A percentile compares a stretch with the other conserved stretches of the same genome.
phyloP scores from a whole-genome alignment of 2,329 filamentous ascomycete species.

The Biscogniauxia mediterranea region DNA sequence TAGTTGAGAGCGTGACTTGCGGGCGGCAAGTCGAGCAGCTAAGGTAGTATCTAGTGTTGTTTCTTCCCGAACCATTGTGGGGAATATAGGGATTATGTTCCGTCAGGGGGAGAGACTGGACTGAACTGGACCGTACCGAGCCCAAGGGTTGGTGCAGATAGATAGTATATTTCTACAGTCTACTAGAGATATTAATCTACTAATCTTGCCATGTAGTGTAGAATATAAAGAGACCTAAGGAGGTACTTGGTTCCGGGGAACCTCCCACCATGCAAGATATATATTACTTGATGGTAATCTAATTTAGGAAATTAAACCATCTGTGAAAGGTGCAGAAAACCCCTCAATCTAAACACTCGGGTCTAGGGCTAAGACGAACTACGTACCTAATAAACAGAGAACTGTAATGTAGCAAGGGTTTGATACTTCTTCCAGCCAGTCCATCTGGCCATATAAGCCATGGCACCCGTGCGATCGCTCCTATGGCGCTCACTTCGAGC shows the following conservation, averaged over 20 bases:
- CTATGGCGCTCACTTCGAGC: conserved; percentile 68
- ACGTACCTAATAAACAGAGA: background rate
- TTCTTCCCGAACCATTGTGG: background rate
- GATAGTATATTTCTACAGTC: background rate
- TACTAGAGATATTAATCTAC: too few relatives aligned
- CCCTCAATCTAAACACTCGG: background rate
- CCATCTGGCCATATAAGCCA: conserved; percentile 15
- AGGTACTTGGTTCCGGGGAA: background rate
- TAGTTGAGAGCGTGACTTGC: conserved; percentile 35
- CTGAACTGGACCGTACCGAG: background rate
- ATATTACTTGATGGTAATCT: background rate
- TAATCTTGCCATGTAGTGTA: background rate
- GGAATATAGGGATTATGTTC: background rate
- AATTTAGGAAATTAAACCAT: background rate
- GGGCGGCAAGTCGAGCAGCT: conserved; percentile 16
- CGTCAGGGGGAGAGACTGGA: background rate
- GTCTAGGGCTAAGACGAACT: background rate
- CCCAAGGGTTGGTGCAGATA: background rate
- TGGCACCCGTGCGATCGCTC: conserved; percentile 54
- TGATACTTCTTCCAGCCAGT: background rate
- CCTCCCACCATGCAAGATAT: background rate
- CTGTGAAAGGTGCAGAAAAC: background rate
- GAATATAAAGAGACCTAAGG: background rate
- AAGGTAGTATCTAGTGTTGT: background rate
- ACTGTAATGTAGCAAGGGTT: background rate